These are phyloP conservation scores for Solanum piurae DNA, from an alignment of 257 asterid genomes.

Conservation along the genomic window DNA sequence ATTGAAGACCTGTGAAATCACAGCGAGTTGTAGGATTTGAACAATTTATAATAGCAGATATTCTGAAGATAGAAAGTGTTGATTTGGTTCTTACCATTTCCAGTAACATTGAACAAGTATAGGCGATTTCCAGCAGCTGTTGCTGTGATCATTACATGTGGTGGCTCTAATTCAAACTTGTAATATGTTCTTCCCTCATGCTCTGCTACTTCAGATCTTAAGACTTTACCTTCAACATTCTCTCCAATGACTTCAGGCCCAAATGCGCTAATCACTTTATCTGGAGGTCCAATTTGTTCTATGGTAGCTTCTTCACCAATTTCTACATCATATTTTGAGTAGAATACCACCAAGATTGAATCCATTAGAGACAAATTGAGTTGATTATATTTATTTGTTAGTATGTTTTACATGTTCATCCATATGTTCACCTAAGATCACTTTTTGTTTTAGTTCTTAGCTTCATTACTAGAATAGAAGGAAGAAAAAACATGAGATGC, in stretches of 20 bases:
- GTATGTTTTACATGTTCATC: neutral
- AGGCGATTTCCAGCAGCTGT: conserved; percentile 98
- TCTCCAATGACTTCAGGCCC: conserved; percentile 97
- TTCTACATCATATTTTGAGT: conserved; percentile 24
- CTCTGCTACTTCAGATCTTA: conserved; percentile 51
- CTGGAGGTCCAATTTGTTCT: conserved; percentile 81
- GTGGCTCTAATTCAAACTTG: conserved; percentile 89
- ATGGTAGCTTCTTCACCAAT: conserved; percentile 70
- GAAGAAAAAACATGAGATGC: conserved; percentile 7
- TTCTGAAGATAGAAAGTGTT: neutral
- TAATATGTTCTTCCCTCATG: conserved; percentile 74
- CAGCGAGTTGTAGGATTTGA: neutral
- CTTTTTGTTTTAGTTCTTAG: neutral
- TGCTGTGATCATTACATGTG: conserved; percentile 79
- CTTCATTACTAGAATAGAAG: neutral
- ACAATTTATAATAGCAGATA: neutral
- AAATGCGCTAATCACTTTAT: conserved; percentile 78
- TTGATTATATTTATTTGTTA: neutral
- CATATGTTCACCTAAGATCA: neutral
- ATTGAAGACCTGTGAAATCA: conserved; percentile 72
- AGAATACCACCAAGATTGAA: conserved; percentile 3
- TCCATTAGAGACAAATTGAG: neutral
- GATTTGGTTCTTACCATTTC: conserved; percentile 44
- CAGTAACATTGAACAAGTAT: conserved; percentile 70
- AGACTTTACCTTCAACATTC: conserved; percentile 85